phyloP scores from a whole-genome alignment of 202 grass and related monocot species.

The Schoenoplectus tabernaemontani region DNA sequence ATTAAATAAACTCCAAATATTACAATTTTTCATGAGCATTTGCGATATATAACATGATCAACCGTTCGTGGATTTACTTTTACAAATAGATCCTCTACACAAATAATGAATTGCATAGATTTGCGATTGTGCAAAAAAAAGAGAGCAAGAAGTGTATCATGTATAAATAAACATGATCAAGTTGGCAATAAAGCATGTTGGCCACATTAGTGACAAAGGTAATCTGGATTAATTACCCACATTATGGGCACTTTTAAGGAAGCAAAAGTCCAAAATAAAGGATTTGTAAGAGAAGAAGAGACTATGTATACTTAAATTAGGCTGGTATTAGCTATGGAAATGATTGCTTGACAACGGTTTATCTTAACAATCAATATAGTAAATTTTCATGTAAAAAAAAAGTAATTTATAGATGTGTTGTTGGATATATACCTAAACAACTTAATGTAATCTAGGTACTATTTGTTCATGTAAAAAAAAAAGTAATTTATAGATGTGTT shows the following conservation, averaged over 20 bases:
- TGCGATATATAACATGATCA: too few relatives aligned
- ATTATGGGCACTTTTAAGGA: constrained; percentile 39
- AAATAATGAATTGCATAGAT: not conserved
- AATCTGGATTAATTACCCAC: constrained; percentile 14
- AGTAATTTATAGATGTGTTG: not conserved
- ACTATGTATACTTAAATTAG: not conserved
- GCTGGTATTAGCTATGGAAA: not conserved
- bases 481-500: too few relatives aligned
- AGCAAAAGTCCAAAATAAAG: constrained; percentile 36
- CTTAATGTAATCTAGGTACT: too few relatives aligned
- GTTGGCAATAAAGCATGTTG: constrained; percentile 38
- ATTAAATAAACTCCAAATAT: not conserved
- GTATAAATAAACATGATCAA: constrained; percentile 37
- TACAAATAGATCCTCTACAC: not conserved
- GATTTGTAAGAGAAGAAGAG: not conserved
- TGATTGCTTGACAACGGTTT: not conserved
- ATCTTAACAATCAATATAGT: not conserved
- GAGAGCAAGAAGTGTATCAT: not conserved
- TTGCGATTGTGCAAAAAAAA: not conserved
- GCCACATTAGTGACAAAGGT: constrained; percentile 47
- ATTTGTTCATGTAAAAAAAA: too few relatives aligned
- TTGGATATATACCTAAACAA: not conserved
- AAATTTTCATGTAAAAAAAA: not conserved
- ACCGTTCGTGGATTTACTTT: not conserved
- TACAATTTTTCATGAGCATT: too few relatives aligned